Base-by-base conservation (phyloP, 352 stramenopile species). In the Globisporangium radiosum region DNA sequence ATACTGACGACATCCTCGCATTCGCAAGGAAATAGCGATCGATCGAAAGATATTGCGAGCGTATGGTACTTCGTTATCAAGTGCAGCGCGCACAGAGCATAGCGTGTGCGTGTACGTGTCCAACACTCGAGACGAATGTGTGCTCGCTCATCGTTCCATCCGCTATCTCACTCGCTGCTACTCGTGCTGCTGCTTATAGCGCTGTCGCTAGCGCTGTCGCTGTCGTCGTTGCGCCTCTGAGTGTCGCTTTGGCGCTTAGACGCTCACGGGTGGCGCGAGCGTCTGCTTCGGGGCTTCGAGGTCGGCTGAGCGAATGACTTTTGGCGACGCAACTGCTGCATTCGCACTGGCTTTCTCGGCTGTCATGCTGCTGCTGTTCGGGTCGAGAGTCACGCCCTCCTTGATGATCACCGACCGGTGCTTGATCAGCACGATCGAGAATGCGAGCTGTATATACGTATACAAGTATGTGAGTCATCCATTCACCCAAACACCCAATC, bases 391-490 rank as follows among this genome's bases (percentile, higher is more conserved):
- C 14, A 71, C 63, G 44, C 80, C 71, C 52, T 92, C 82, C 67
- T 90, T 92, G 66, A 92, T 92, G 64, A 92, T 82, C 47, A 92
- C 78, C 52, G 80, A 85, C 60, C 83, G 83, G 68, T 92, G 73
- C 60, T 86, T 86, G 59, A 90, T 67, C 37, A 92, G 64, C 53
- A 88, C 76, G 62, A 86, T 60, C 13, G 75, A 72, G 66, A 92
- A 90, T 25, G 69, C 60, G 39, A 73, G 64, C 80, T 92, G 63
- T 6, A 66, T 5, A 44, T n/a, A 13, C 33, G 3, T 39, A 44
- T 2, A 44, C 40, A 44, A 11, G 40, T 44, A 14, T 44, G 25
- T 33, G 25, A 33, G 25, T 33, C 25, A 33, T 3, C 25, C 25
- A 3, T 3, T 33, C 25, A 33, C 2, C 25, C 25, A 33, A 3